Conservation (phyloP, 1,284 basidiomycete species). For the Apiotrichum gamsii region DNA sequence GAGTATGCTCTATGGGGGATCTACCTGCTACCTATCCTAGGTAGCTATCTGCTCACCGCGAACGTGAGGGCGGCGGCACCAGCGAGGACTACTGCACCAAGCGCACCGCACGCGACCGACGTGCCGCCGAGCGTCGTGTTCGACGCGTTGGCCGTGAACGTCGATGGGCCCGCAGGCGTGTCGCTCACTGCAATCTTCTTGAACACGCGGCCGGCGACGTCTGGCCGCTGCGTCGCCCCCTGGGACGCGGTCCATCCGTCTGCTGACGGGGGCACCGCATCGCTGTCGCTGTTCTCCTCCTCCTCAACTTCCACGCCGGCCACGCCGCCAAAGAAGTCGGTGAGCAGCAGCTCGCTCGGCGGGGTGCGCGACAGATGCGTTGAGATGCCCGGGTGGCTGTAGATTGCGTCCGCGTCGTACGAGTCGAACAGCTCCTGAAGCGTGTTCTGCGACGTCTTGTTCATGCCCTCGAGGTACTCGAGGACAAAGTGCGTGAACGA, state of each 20-base stretch:
- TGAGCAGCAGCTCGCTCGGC: conserved; percentile 66
- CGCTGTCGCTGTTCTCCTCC: too few species aligned
- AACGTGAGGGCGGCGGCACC: neutral
- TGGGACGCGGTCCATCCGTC: neutral
- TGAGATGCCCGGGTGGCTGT: conserved; percentile 80
- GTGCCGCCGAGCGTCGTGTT: neutral
- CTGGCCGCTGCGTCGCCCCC: neutral
- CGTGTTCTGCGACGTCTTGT: conserved; percentile 76
- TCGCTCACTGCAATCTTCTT: neutral
- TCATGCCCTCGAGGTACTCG: conserved; percentile 83
- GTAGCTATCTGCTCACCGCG: neutral
- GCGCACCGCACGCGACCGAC: too few species aligned
- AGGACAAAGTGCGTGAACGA: conserved; percentile 88
- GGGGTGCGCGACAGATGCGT: conserved; percentile 65
- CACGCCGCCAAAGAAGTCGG: conserved; percentile 94
- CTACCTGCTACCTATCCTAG: too few species aligned
- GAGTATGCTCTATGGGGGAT: too few species aligned
- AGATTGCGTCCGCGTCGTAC: conserved; percentile 68
- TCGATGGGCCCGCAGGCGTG: neutral
- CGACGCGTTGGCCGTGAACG: neutral
- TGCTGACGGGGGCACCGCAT: neutral
- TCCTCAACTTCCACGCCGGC: conserved; percentile 62
- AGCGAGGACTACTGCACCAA: neutral
- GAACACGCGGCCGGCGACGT: neutral
- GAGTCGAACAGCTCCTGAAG: conserved; percentile 83